Evolutionary conservation across 1,284 basidiomycete genomes (phyloP).

Genomic region (Inonotus hispidus): DNA sequence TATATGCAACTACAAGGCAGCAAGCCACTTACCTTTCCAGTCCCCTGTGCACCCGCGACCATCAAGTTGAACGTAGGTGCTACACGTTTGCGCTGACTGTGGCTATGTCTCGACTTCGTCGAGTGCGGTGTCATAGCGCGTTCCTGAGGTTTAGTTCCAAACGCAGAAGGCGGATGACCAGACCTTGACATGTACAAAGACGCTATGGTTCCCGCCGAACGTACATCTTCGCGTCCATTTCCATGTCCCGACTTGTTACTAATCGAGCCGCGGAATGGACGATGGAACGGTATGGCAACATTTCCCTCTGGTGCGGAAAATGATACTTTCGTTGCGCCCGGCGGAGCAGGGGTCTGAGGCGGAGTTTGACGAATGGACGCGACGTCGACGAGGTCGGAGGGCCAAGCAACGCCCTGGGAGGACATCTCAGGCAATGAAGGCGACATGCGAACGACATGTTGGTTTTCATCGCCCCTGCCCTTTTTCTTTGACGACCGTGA

Average conservation of each 20-base stretch:
- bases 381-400: constrained; percentile 69
- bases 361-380: constrained; percentile 44
- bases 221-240: constrained; percentile 25
- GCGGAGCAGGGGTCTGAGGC: constrained; percentile 29
- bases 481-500: constrained; percentile 47
- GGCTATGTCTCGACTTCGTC: constrained; percentile 44
- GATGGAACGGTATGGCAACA: constrained; percentile 66
- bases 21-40: constrained; percentile 47
- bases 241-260: constrained; percentile 25
- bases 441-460: constrained; percentile 49
- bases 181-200: constrained; percentile 55
- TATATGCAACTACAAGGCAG: neutral
- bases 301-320: constrained; percentile 40
- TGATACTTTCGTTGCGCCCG: constrained; percentile 61
- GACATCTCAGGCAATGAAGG: constrained; percentile 72
- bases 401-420: constrained; percentile 72
- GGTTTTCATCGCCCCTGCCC: constrained; percentile 31
- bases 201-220: constrained; percentile 48
- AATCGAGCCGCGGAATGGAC: constrained; percentile 61
- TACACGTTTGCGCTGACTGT: constrained; percentile 47
- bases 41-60: constrained; percentile 75
- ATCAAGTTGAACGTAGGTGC: constrained; percentile 79
- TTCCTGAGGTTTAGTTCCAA: constrained; percentile 43
- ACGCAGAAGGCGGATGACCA: constrained; percentile 47
- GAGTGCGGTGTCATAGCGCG: constrained; percentile 29